Base-by-base conservation (phyloP, 306 rosid species). In the Potentilla sterilis region DNA sequence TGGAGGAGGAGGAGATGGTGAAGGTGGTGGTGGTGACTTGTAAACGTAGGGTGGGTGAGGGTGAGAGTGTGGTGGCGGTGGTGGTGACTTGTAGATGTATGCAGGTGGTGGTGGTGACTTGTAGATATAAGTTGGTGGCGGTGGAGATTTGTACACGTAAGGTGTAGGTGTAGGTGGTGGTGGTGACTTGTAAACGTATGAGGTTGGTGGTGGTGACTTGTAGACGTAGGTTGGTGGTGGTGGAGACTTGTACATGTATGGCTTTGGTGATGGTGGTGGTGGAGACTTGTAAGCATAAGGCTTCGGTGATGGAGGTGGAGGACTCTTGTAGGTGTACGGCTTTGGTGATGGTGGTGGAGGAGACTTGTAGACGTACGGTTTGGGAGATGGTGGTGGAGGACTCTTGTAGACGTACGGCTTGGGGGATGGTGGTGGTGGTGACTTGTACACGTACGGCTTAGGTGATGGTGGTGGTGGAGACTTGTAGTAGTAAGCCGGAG, bases 81-180 rank as follows among this genome's bases (percentile, higher is more conserved):
- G 90, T 0, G 88, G 90, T 0, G 86, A 84, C 0, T 77, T 73
- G 63, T 89, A 89, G 11, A 78, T n/a, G 71, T 85, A 85, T 0
- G 85, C 69, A 0, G 86, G 80, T 0, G 76, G 83, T 0, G 84
- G 83, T 0, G 89, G 89, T 0, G 80, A 69, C 0, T 71, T 67
- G 49, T 86, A 83, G 43, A 72, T n/a, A 24, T 84, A 84, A 0
- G 80, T 12, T 0, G 90, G 85, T 22, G 87, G 89, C 0, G 89
- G 89, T 0, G 74, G 74, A 2, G 74, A 70, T 8, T 70, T 48
- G 61, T 70, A 70, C 0, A 6, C 16, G 41, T 69, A 69, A 0
- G 70, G 48, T 1, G 5, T 24, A 0, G 70, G 63, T 0, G 52
- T 3, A 0, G 77, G 84, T 2, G 83, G 79, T 0, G 79, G 76